Evolutionary conservation across 2,329 filamentous ascomycete species (phyloP), one percentile per base, ranked within the genome.

Genomic region (Lasiodiplodia citricola): DNA sequence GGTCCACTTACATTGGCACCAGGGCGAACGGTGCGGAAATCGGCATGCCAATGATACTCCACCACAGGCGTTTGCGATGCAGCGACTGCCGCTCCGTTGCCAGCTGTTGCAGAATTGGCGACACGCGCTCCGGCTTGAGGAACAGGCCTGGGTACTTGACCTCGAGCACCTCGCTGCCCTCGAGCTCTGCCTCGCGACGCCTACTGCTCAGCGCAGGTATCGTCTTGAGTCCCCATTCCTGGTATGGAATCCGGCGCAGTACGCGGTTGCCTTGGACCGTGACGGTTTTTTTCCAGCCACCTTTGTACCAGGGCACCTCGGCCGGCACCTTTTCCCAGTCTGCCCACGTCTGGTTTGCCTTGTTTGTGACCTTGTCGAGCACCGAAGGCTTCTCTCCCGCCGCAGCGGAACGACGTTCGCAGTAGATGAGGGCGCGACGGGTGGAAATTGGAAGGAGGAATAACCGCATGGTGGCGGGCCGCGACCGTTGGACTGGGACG

Each of bases 201-300:
- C 88, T 87, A 68, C 88, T 83, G 52, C 90, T 93, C 73, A 97
- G 84, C 25, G 94, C 91, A 55, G 96, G 96, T 65, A 99, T 90
- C 44, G 93, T 97, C 83, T 98, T 98, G 73, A 99, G 86, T 0
- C 93, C 94, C 96, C 96, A 99, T 90, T 99, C 96, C 81, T 98
- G 92, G 79, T 92, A 97, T 2, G 96, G 92, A 75, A 99, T 97
- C 71, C 93, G 89, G 74, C 92, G 90, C 70, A 99, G 88, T 18
- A 93, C 89, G 60, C 89, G 84, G 81, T 99, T 97, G 68, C 96
- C 96, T 80, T 95, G 96, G 69, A 87, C 86, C 65, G 96, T 95
- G 23, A 97, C 86, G 74, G 89, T 89, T 77, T 91, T 93, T 84
- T 97, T 93, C 96, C 96, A 98, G 66, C 92, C 92, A 54, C 74